These are phyloP conservation scores for Ustilago vetiveriae DNA, from an alignment of 1,284 basidiomycete genomes.

Conservation along the genomic window DNA sequence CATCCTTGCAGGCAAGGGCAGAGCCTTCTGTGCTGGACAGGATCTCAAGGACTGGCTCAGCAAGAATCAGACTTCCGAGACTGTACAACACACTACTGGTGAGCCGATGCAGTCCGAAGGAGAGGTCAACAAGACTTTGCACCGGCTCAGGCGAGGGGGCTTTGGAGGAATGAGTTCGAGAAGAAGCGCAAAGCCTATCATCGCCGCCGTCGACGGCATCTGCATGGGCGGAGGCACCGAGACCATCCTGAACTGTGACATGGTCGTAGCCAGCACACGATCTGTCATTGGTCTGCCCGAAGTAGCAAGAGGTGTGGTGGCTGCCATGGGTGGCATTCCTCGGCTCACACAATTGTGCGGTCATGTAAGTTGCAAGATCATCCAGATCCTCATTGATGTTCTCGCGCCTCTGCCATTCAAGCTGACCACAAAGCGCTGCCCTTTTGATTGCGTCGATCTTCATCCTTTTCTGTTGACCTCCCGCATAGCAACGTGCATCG, in stretches of 20 bases:
- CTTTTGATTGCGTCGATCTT: not conserved
- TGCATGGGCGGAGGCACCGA: conserved; percentile 84
- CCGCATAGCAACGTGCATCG: conserved; percentile 74
- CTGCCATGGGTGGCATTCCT: conserved; percentile 76
- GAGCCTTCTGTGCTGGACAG: conserved; percentile 76
- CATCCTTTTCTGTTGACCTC: not conserved
- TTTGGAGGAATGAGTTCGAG: conserved; percentile 79
- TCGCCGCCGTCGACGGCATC: conserved; percentile 82
- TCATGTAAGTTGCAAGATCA: conserved; percentile 33
- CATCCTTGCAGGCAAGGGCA: conserved; percentile 79
- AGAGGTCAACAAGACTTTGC: conserved; percentile 21
- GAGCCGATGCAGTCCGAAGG: conserved; percentile 42
- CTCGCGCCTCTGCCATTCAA: too few relatives aligned
- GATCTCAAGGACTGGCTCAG: conserved; percentile 54
- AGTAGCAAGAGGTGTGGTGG: conserved; percentile 81
- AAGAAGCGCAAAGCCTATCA: conserved; percentile 77
- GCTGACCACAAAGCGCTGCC: too few relatives aligned
- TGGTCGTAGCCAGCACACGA: conserved; percentile 78
- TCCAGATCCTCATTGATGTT: too few relatives aligned
- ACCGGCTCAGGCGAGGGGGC: conserved; percentile 70
- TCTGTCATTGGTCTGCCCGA: conserved; percentile 82
- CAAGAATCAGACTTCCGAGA: conserved; percentile 31
- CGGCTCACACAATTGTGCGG: conserved; percentile 57
- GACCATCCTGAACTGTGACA: conserved; percentile 81
- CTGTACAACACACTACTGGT: conserved; percentile 18